Evolutionary conservation across 75 land plant species (phyloP).

Genomic region (Pinus albicaulis): DNA sequence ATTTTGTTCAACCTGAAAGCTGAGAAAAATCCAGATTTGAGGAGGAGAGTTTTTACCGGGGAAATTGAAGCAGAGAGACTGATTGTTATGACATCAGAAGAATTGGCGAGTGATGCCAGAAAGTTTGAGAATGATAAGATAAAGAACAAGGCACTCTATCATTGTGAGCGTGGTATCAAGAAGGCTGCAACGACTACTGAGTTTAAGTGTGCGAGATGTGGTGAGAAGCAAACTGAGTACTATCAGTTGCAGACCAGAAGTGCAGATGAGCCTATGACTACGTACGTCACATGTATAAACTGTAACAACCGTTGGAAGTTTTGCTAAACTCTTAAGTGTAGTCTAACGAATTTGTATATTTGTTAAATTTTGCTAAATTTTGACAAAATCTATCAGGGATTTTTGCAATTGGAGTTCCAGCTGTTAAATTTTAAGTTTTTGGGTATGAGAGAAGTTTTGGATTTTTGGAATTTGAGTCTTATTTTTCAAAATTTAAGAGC

Average conservation of each 20-base stretch:
- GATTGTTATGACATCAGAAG: constrained; percentile 21
- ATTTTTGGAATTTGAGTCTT: no score
- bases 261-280: constrained; percentile 65
- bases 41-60: constrained; percentile 34
- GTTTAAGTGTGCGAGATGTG: constrained; percentile 42
- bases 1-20: constrained; percentile 45
- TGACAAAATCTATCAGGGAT: no score
- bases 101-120: constrained; percentile 53
- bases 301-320: constrained; percentile 49
- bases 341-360: no score
- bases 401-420: no score
- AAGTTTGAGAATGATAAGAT: constrained; percentile 30
- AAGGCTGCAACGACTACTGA: constrained; percentile 35
- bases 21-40: constrained; percentile 35
- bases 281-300: constrained; percentile 44
- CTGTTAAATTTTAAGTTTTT: no score
- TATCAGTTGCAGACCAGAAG: constrained; percentile 53
- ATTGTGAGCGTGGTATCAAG: constrained; percentile 34
- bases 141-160: constrained; percentile 44
- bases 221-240: constrained; percentile 28
- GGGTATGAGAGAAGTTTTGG: no score
- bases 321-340: constrained; percentile 7
- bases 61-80: constrained; percentile 25
- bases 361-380: no score
- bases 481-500: no score